Percentiles rank a stretch among this genome's conserved stretches.
Conservation (phyloP, 2,329 filamentous ascomycete genomes). For the Fusarium vanettenii region DNA sequence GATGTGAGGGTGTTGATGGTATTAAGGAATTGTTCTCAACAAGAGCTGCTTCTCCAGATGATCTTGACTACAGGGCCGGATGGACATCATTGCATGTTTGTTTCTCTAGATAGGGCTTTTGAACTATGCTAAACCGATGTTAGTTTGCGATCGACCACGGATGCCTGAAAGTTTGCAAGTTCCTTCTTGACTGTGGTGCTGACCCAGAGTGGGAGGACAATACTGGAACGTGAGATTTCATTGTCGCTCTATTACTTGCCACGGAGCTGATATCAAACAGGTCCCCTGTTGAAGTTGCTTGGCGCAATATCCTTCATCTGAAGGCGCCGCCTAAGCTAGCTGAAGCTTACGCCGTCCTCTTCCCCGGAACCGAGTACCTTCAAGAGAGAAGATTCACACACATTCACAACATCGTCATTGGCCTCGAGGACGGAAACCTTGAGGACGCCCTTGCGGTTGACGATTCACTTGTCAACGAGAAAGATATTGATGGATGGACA, state of each 20-base stretch:
- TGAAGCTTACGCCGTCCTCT: background rate
- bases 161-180: background rate
- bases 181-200: background rate
- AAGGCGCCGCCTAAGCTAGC: background rate
- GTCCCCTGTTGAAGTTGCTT: background rate
- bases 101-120: too few relatives aligned
- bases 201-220: background rate
- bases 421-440: background rate
- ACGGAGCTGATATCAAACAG: background rate
- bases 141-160: background rate
- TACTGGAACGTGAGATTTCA: background rate
- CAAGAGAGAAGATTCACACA: background rate
- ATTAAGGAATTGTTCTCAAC: background rate
- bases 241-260: background rate
- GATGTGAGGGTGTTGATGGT: background rate
- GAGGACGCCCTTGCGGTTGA: background rate
- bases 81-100: background rate
- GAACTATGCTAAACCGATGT: background rate
- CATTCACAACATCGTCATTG: background rate
- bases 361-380: background rate
- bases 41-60: background rate
- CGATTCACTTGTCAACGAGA: background rate
- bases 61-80: background rate
- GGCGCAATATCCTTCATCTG: background rate
- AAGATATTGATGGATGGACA: background rate